phyloP scores from a whole-genome alignment of 75 land plant genomes.

The Azolla pinnata region DNA sequence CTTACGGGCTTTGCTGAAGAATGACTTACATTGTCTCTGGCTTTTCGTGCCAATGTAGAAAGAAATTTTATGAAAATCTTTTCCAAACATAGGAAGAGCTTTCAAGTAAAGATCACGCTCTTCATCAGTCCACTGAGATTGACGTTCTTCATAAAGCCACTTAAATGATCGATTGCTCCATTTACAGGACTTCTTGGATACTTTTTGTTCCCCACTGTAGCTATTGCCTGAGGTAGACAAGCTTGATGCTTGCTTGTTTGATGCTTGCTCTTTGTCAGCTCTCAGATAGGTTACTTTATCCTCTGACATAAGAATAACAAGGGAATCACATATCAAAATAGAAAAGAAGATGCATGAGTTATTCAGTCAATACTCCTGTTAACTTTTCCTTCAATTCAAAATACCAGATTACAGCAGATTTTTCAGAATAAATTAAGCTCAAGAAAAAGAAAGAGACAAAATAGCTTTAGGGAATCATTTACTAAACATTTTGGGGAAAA shows the following conservation, averaged over 20 bases:
- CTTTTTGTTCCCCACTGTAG: neutral
- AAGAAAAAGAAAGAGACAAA: neutral
- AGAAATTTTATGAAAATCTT: slow-evolving; percentile 33
- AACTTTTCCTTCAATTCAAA: neutral
- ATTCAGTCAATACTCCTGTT: neutral
- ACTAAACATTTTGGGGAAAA: neutral
- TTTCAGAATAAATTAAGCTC: neutral
- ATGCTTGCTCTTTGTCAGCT: neutral
- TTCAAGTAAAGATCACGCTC: slow-evolving; percentile 32
- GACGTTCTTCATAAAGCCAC: slow-evolving; percentile 2
- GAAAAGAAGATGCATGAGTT: neutral
- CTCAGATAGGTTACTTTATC: neutral
- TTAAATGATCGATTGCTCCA: neutral
- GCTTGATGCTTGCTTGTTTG: too few relatives aligned
- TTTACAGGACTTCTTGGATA: neutral
- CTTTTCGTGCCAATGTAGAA: slow-evolving; percentile 32
- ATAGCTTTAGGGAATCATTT: neutral
- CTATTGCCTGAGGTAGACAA: neutral
- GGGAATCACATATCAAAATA: neutral
- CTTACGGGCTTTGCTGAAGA: slow-evolving; percentile 44
- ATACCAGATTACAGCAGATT: neutral
- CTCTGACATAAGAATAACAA: neutral
- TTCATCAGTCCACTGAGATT: slow-evolving; percentile 35
- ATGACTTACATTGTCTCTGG: slow-evolving; percentile 34
- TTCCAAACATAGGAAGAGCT: slow-evolving; percentile 35